Evolutionary conservation across 306 rosid genomes (phyloP).

Genomic region (Alnus rubra): DNA sequence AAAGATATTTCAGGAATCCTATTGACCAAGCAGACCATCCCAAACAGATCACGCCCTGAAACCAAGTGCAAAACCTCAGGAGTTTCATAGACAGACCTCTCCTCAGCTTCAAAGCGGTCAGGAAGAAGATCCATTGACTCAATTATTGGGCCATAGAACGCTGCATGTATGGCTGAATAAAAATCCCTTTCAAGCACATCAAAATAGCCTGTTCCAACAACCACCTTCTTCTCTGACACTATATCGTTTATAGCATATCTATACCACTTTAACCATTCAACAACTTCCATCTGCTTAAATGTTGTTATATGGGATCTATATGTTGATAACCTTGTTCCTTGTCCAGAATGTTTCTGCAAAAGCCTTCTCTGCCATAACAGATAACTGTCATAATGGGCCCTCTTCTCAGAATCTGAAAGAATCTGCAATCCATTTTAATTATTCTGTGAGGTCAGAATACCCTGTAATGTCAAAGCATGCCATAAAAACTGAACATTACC

Average conservation of each 20-base stretch:
- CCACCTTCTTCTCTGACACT: constrained; percentile 66
- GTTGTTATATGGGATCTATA: constrained; percentile 42
- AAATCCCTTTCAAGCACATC: constrained; percentile 84
- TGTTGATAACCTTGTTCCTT: constrained; percentile 42
- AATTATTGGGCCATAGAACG: constrained; percentile 82
- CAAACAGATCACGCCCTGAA: constrained; percentile 94
- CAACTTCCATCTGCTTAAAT: constrained; percentile 81
- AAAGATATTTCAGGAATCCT: constrained; percentile 51
- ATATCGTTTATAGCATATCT: constrained; percentile 68
- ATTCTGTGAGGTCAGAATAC: constrained; percentile 38
- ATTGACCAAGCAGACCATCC: constrained; percentile 70
- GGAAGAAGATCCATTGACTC: constrained; percentile 82
- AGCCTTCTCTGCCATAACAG: constrained; percentile 67
- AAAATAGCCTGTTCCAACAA: constrained; percentile 73
- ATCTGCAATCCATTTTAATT: constrained; percentile 73
- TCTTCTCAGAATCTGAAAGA: constrained; percentile 82
- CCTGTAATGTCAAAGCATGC: constrained; percentile 28
- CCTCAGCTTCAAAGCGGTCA: constrained; percentile 95
- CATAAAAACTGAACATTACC: constrained; percentile 9
- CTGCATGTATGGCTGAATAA: constrained; percentile 81
- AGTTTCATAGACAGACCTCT: constrained; percentile 84
- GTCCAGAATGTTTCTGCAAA: constrained; percentile 41
- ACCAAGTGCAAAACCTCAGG: constrained; percentile 91
- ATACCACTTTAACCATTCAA: constrained; percentile 92
- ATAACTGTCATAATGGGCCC: constrained; percentile 75